These are phyloP conservation scores for Cordyceps militaris DNA, from an alignment of 2,329 filamentous ascomycete genomes.

Conservation along the genomic window DNA sequence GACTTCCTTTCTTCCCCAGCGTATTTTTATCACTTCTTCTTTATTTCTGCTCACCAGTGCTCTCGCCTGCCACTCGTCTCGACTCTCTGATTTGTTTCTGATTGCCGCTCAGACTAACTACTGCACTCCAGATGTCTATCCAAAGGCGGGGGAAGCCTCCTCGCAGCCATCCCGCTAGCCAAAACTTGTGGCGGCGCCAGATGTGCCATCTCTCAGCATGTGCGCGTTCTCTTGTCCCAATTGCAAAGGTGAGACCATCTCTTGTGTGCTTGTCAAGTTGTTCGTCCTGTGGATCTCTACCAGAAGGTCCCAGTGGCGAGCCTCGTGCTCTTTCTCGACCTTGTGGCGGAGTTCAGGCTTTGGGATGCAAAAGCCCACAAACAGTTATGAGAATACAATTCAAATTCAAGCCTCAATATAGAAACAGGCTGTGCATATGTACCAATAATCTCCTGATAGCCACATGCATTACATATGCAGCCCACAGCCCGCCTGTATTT, in stretches of 20 bases:
- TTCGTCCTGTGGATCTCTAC: neutral
- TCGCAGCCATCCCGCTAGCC: neutral
- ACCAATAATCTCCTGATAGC: neutral
- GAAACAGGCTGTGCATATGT: slow-evolving; percentile 8
- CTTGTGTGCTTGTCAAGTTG: neutral
- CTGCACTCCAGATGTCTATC: neutral
- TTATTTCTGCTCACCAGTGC: neutral
- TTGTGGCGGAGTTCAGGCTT: neutral
- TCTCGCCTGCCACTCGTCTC: neutral
- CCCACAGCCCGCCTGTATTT: neutral
- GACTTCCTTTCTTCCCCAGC: neutral
- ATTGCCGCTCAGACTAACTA: neutral
- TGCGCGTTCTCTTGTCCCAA: neutral
- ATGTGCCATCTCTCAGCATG: neutral
- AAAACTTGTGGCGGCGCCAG: slow-evolving; percentile 8
- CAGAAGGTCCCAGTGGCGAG: too few relatives aligned
- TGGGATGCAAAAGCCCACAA: neutral
- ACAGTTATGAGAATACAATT: neutral
- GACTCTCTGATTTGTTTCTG: neutral
- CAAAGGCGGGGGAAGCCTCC: neutral
- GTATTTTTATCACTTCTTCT: neutral
- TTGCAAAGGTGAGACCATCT: neutral
- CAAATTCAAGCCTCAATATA: slow-evolving; percentile 2
- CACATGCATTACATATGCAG: neutral
- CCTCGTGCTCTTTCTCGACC: neutral